Base-by-base conservation (phyloP, 2,329 filamentous ascomycete species). In the Botryotinia globosa region DNA sequence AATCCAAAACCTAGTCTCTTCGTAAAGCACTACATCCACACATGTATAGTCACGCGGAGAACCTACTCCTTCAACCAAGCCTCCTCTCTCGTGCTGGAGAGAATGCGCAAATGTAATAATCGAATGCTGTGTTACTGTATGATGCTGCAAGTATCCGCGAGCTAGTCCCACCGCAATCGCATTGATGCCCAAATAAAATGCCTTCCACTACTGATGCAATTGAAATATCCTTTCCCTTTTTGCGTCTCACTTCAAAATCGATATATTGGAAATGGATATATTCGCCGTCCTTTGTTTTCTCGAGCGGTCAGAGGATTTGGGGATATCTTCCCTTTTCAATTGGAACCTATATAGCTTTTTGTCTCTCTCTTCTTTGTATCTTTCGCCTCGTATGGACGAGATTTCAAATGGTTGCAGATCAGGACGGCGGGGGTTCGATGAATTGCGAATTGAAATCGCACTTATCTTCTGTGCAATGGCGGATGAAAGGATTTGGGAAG, bases 161-260 rank as follows among this genome's bases (percentile, higher is more conserved):
- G 72, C 76, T 75, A 77, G 66, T 72, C 67, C 73, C 74, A 75
- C 75, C 69, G 73, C 72, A 75, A 75, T 76, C 70, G 73, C 78
- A 80, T 79, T 78, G 77, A 78, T 79, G 77, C 76, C 77, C 78
- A 77, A 77, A 74, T 74, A 73, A 66, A 58, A 71, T 65, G 61
- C 61, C 61, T 66, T 71, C 61, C 61, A 66, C 70, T 54, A 67
- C 63, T 48, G 64, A 68, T 67, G 70, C 70, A 62, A 72, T 59
- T 62, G 70, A 72, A 51, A 59, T 48, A 75, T 70, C 54, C 61
- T 71, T 61, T 65, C 69, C 51, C 45, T 56, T 72, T 48, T 44
- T 66, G 61, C 70, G 62, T 72, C 62, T 72, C 64, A 72, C 70
- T 72, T 59, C 64, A 72, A 39, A 72, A 72, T 72, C 70, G 70